Evolutionary conservation across 2,329 filamentous ascomycete genomes (phyloP).

Genomic region (Aureobasidium sp.): DNA sequence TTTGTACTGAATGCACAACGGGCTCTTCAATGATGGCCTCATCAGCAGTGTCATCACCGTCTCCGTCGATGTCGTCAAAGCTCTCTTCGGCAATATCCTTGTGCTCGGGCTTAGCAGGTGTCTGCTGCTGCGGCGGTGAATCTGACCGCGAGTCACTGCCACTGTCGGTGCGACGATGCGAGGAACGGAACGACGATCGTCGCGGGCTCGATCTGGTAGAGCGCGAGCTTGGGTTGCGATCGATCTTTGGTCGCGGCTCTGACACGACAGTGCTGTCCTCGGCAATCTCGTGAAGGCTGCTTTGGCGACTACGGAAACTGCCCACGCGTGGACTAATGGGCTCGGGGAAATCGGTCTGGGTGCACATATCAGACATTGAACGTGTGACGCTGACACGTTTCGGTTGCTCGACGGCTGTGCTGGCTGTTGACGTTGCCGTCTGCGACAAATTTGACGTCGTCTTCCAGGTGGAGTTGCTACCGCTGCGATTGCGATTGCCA

Average conservation of each 20-base stretch:
- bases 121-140: slow-evolving; percentile 2
- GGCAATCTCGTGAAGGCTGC: slow-evolving; percentile 30
- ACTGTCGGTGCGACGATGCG: slow-evolving; percentile 1
- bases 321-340: slow-evolving; percentile 17
- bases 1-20: slow-evolving; percentile 62
- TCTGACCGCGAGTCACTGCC: slow-evolving; percentile 6
- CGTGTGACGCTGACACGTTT: slow-evolving; percentile 2
- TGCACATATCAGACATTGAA: slow-evolving; percentile 58
- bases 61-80: slow-evolving; percentile 35
- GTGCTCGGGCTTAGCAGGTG: neutral
- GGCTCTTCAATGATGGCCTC: slow-evolving; percentile 54
- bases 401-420: neutral
- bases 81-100: slow-evolving; percentile 32
- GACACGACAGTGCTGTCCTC: slow-evolving; percentile 21
- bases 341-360: slow-evolving; percentile 46
- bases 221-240: slow-evolving; percentile 5
- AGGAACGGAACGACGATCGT: slow-evolving; percentile 7
- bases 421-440: slow-evolving; percentile 53
- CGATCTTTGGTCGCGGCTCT: slow-evolving; percentile 1
- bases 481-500: slow-evolving; percentile 43
- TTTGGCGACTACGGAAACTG: slow-evolving; percentile 18
- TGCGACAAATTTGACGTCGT: slow-evolving; percentile 58
- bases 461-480: slow-evolving; percentile 61
- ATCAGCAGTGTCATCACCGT: slow-evolving; percentile 44
- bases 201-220: slow-evolving; percentile 4